Evolutionary conservation across 208 protist species (phyloP), one percentile per base, ranked within the genome.

Genomic region (Phytomonas serpens): DNA sequence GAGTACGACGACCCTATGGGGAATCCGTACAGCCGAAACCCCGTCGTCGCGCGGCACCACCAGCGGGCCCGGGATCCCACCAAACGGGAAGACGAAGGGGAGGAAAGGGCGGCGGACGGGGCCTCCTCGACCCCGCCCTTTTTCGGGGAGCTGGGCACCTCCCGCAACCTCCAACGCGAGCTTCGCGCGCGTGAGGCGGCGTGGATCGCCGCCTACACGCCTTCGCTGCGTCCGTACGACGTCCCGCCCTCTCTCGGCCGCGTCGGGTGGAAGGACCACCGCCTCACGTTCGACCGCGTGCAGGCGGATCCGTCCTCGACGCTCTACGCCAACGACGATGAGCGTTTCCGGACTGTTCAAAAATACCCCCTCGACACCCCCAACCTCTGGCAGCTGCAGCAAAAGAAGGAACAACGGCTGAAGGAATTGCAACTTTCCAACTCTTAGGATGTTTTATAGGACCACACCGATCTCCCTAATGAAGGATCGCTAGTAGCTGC

Each of bases 1-100:
- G 72, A 76, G 72, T 76, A 76, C 57, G 67, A 42, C 42, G 66
- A 76, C 40, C 72, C 72, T 23, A 36, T 69, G 7, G 51, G 16
- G 14, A 62, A 76, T 38, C 66, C 66, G 61, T 76, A 71, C 38
- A 40, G 61, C 14, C 51, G 66, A 38, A 70, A 71, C 30, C 7
- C 29, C 27, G 34, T 64, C 38, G 66, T 76, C 19, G 72, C 72
- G 38, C 64, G 64, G 30, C 68, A 65, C 57, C 62, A 33, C 27
- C 62, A 38, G 62, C 62, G 62, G 32, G 16, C 2, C 51, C 16
- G 51, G 16, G 51, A 61, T n/a, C n/a, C n/a, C n/a, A n/a, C n/a
- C n/a, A n/a, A n/a, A n/a, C n/a, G n/a, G n/a, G n/a, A n/a, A n/a
- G n/a, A n/a, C n/a, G n/a, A n/a, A n/a, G n/a, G n/a, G n/a, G n/a